A percentile compares a stretch with the other conserved stretches of the same genome.
Evolutionary conservation across 1,284 basidiomycete species (phyloP).

Genomic region (Ceratobasidium sp.): DNA sequence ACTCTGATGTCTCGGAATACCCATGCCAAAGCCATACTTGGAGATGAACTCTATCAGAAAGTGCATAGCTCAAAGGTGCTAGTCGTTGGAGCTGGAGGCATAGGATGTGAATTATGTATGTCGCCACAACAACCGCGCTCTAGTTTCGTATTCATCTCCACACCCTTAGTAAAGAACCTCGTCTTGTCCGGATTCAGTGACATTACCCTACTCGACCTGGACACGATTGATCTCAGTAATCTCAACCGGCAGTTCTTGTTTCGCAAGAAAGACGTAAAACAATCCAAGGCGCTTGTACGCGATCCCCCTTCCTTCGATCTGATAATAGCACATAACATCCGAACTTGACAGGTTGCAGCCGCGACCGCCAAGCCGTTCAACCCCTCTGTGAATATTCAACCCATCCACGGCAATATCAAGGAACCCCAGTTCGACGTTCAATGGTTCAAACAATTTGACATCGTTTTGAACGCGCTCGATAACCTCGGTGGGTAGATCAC

Average conservation of each 20-base stretch:
- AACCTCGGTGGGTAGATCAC: conserved; percentile 76
- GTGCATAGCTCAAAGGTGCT: conserved; percentile 58
- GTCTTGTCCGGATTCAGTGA: conserved; percentile 91
- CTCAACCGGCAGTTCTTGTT: conserved; percentile 98
- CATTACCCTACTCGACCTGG: conserved; percentile 93
- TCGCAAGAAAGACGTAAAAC: conserved; percentile 95
- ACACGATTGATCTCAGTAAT: conserved; percentile 99
- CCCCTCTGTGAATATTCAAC: conserved; percentile 85
- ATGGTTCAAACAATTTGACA: conserved; percentile 90
- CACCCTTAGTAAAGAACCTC: conserved; percentile 87
- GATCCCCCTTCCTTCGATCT: conserved; percentile 26
- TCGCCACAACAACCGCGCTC: conserved; percentile 45
- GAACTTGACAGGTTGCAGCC: conserved; percentile 73
- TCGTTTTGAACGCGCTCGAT: conserved; percentile 96
- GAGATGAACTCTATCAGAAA: conserved; percentile 40
- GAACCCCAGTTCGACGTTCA: conserved; percentile 88
- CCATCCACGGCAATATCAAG: conserved; percentile 96
- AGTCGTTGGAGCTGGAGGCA: conserved; percentile 95
- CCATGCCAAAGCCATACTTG: conserved; percentile 24
- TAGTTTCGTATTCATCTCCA: conserved; percentile 7
- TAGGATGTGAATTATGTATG: conserved; percentile 94
- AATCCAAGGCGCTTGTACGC: conserved; percentile 90
- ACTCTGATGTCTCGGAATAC: conserved; percentile 33
- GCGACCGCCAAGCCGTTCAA: conserved; percentile 92
- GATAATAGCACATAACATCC: not conserved